Evolutionary conservation across 176 grass and related monocot species (phyloP).

Genomic region (Aegilops umbellulata): DNA sequence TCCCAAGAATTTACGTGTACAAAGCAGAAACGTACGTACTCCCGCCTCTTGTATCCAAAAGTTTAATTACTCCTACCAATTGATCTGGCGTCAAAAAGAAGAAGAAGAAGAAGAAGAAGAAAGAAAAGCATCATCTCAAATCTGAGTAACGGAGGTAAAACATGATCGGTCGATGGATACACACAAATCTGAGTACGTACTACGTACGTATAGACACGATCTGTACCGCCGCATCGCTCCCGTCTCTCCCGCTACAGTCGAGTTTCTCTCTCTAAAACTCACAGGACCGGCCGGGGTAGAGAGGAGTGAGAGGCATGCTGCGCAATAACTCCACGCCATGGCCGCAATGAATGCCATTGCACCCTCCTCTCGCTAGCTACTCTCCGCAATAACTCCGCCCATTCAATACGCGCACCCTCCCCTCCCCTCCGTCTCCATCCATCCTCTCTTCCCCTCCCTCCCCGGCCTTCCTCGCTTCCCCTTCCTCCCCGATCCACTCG

Average conservation of each 20-base stretch:
- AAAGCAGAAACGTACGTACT: not conserved
- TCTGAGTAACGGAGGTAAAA: too few species aligned
- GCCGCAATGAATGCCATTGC: conserved; percentile 95
- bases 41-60: not conserved
- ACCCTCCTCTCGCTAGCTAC: conserved; percentile 87
- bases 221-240: not conserved
- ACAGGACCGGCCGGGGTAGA: conserved; percentile 1
- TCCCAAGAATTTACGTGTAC: not conserved
- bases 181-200: not conserved
- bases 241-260: conserved; percentile 1
- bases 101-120: not conserved
- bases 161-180: too few species aligned
- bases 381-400: conserved; percentile 72
- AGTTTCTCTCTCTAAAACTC: not conserved
- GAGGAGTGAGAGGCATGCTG: conserved; percentile 16
- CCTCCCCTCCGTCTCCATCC: conserved; percentile 22
- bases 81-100: not conserved
- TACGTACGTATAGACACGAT: too few species aligned
- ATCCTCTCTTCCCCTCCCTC: conserved; percentile 23
- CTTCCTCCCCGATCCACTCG: not conserved
- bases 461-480: not conserved
- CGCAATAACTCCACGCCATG: conserved; percentile 72
- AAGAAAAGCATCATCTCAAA: too few species aligned
- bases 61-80: not conserved
- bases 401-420: conserved; percentile 65